Percentiles rank a stretch among this genome's conserved stretches.
These are phyloP conservation scores for Lycium barbarum DNA, from an alignment of 257 asterid species.

Conservation along the genomic window DNA sequence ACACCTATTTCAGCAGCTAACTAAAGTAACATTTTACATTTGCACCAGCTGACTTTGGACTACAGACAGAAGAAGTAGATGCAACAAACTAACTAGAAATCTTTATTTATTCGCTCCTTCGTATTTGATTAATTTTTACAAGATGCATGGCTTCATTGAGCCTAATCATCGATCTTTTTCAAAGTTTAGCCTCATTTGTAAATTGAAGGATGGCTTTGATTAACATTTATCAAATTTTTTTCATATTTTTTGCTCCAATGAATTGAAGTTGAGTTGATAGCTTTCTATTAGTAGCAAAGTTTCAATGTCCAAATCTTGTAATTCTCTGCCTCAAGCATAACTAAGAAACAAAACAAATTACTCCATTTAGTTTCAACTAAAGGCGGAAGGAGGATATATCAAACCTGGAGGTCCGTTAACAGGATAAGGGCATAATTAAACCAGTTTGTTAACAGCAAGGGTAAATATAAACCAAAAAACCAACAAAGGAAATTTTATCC, in stretches of 20 bases:
- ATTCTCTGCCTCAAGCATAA: background rate
- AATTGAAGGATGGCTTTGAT: constrained; percentile 33
- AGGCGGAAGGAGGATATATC: too few relatives aligned
- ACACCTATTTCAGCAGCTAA: constrained; percentile 59
- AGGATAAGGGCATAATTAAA: too few relatives aligned
- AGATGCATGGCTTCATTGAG: constrained; percentile 36
- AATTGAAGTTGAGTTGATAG: constrained; percentile 9
- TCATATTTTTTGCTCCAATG: constrained; percentile 21
- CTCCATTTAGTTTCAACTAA: background rate
- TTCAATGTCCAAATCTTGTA: background rate
- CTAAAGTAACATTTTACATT: constrained; percentile 36
- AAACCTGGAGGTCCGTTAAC: too few relatives aligned
- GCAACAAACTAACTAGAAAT: constrained; percentile 42
- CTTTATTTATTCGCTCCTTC: constrained; percentile 53
- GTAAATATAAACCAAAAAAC: too few relatives aligned
- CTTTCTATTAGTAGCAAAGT: constrained; percentile 1
- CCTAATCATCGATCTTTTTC: constrained; percentile 47
- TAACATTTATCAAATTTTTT: constrained; percentile 12
- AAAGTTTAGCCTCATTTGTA: constrained; percentile 45
- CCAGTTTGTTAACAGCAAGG: too few relatives aligned
- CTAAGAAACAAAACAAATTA: too few relatives aligned
- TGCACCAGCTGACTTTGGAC: constrained; percentile 30
- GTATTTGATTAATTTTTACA: constrained; percentile 37
- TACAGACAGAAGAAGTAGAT: background rate
- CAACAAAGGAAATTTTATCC: too few relatives aligned